Percentiles rank a stretch among this genome's conserved stretches.
Evolutionary conservation across 2,329 filamentous ascomycete genomes (phyloP).

Genomic region (Paecilomyces variotii): DNA sequence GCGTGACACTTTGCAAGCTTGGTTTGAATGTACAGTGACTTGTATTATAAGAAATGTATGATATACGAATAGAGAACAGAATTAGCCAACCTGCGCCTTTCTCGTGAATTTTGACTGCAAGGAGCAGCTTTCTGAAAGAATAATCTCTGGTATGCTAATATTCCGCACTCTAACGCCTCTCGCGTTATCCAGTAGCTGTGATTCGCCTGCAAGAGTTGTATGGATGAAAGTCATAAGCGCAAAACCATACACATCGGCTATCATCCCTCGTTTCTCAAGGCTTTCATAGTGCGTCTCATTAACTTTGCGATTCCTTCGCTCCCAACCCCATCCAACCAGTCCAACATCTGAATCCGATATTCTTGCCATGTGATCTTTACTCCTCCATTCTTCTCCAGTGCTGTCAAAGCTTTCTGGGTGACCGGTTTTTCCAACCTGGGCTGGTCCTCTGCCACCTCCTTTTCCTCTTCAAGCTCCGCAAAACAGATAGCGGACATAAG

Average conservation of each 20-base stretch:
- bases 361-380: conserved; percentile 62
- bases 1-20: background rate
- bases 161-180: no score
- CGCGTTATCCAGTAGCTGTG: background rate
- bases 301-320: conserved; percentile 60
- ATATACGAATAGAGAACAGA: background rate
- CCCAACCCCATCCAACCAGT: conserved; percentile 56
- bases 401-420: conserved; percentile 56
- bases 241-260: background rate
- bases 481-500: conserved; percentile 42
- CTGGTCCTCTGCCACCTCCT: conserved; percentile 12
- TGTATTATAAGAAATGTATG: background rate
- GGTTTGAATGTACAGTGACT: background rate
- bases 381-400: conserved; percentile 59
- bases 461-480: conserved; percentile 41
- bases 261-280: conserved; percentile 47
- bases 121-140: no score
- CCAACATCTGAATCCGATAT: conserved; percentile 65
- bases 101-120: background rate
- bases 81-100: background rate
- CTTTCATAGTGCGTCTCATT: conserved; percentile 76
- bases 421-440: conserved; percentile 46
- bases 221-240: background rate
- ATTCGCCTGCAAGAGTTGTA: background rate
- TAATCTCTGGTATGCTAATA: no score